Evolutionary conservation across 345 rosid genomes (phyloP).

Genomic region (Arabis alpina): DNA sequence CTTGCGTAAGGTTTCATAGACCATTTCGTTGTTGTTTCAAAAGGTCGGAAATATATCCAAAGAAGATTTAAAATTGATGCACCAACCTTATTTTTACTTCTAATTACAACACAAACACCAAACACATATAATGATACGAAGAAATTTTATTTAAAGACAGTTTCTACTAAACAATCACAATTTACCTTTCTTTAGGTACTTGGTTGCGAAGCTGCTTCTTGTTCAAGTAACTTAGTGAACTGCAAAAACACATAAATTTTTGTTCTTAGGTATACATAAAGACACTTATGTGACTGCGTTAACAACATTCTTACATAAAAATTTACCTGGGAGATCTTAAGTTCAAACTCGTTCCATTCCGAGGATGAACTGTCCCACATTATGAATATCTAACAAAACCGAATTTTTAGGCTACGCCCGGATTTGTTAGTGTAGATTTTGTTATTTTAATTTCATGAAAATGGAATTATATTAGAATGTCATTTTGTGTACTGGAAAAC

Average conservation of each 20-base stretch:
- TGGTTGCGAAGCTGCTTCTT: constrained; percentile 56
- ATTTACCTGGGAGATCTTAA: constrained; percentile 86
- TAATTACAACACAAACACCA: background rate
- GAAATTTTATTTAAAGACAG: too few species aligned
- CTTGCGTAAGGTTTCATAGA: constrained; percentile 10
- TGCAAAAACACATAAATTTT: constrained; percentile 38
- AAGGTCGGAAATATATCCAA: constrained; percentile 5
- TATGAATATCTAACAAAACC: too few species aligned
- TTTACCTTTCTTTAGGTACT: constrained; percentile 39
- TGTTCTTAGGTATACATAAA: background rate
- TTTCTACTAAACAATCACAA: constrained; percentile 20
- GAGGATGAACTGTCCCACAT: constrained; percentile 59
- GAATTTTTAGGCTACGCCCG: too few species aligned
- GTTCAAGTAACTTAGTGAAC: constrained; percentile 80
- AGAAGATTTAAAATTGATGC: constrained; percentile 7
- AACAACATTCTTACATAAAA: background rate
- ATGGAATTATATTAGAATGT: too few species aligned
- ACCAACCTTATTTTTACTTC: background rate
- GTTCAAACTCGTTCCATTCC: constrained; percentile 95
- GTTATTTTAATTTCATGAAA: too few species aligned
- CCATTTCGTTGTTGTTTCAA: background rate
- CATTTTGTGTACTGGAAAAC: too few species aligned
- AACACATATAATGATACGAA: background rate
- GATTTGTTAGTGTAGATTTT: too few species aligned
- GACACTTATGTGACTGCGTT: constrained; percentile 3